Evolutionary conservation across 768 basidiomycete genomes (phyloP).

Genomic region (Mycena galericulata): DNA sequence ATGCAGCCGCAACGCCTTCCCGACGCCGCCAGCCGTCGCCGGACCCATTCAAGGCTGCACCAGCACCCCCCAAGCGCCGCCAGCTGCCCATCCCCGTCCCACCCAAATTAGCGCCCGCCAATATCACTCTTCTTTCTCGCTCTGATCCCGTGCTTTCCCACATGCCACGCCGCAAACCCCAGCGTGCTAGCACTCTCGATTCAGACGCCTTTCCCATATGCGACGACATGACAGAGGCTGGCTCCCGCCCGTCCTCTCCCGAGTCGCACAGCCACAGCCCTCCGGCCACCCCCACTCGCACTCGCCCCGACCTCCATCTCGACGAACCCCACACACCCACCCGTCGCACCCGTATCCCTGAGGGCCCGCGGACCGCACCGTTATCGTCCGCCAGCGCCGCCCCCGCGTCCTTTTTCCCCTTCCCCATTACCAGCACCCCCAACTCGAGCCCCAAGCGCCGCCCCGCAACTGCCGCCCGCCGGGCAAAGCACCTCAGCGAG

Average conservation of each 20-base stretch:
- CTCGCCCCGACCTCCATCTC: constrained; percentile 41
- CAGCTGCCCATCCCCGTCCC: constrained; percentile 29
- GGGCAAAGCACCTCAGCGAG: constrained; percentile 67
- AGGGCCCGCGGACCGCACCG: constrained; percentile 66
- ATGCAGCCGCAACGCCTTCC: constrained; percentile 24
- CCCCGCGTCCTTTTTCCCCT: constrained; percentile 50
- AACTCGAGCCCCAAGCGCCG: constrained; percentile 33
- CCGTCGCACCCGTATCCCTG: constrained; percentile 42
- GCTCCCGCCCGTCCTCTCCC: constrained; percentile 30
- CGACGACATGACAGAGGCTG: constrained; percentile 74
- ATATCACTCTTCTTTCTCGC: constrained; percentile 51
- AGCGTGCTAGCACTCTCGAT: constrained; percentile 47
- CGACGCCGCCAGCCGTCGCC: constrained; percentile 63
- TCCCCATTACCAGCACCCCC: constrained; percentile 40
- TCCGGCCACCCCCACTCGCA: constrained; percentile 63
- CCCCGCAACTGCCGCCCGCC: constrained; percentile 52
- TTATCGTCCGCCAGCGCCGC: constrained; percentile 45
- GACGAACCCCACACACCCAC: constrained; percentile 30
- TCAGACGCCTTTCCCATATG: constrained; percentile 69
- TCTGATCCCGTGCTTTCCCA: constrained; percentile 64
- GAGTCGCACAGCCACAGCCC: constrained; percentile 14
- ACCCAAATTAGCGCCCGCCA: constrained; percentile 26
- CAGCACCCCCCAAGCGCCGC: constrained; percentile 56
- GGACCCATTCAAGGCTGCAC: constrained; percentile 47
- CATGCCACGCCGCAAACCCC: constrained; percentile 45